These are phyloP conservation scores for Xylariaceae sp. DNA, from an alignment of 2,329 filamentous ascomycete genomes.

Conservation along the genomic window DNA sequence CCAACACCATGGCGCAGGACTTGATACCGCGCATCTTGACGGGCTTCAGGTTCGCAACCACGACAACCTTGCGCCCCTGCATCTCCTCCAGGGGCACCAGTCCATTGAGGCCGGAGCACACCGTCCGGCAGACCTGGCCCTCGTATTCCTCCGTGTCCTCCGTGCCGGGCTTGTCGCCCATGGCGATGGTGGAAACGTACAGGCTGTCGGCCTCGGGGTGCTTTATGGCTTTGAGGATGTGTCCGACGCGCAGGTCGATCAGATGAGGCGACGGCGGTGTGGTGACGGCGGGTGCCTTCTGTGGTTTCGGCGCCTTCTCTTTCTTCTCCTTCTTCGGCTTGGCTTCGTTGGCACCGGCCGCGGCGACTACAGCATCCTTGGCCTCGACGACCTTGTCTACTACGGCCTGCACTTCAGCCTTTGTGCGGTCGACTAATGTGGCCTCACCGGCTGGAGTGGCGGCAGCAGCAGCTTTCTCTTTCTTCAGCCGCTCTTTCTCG, in stretches of 20 bases:
- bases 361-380: conserved; percentile 51
- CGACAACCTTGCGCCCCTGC: conserved; percentile 92
- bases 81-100: conserved; percentile 90
- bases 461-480: conserved; percentile 76
- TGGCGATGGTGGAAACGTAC: conserved; percentile 91
- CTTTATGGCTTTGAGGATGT: conserved; percentile 92
- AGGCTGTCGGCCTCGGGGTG: conserved; percentile 96
- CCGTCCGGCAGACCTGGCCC: conserved; percentile 85
- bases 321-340: conserved; percentile 82
- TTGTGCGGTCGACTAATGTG: conserved; percentile 56
- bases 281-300: conserved; percentile 61
- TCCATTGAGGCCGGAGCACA: conserved; percentile 95
- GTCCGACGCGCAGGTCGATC: conserved; percentile 93
- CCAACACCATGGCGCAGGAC: conserved; percentile 80
- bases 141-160: conserved; percentile 91
- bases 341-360: conserved; percentile 37
- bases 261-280: conserved; percentile 77
- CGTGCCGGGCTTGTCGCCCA: conserved; percentile 78
- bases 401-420: conserved; percentile 55
- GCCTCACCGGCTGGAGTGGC: conserved; percentile 45
- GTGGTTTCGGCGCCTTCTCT: conserved; percentile 76
- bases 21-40: conserved; percentile 94
- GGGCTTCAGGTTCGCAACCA: conserved; percentile 96
- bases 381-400: conserved; percentile 48
- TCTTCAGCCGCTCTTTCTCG: conserved; percentile 95